Conservation (phyloP, 176 grass and related monocot genomes). For the Eremochloa ophiuroides region DNA sequence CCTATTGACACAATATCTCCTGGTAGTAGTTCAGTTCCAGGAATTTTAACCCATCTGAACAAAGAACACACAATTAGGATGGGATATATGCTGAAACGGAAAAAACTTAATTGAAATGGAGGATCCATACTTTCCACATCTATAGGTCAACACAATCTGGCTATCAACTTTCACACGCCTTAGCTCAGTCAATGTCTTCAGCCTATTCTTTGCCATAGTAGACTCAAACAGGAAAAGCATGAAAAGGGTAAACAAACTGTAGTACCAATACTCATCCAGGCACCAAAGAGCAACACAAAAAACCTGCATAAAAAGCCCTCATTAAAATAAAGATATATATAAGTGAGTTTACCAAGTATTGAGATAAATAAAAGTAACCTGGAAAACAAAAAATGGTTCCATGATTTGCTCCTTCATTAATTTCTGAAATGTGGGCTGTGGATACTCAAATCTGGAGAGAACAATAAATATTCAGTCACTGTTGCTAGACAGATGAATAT, state of each 20-base stretch:
- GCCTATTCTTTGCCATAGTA: conserved; percentile 95
- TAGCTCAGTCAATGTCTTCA: conserved; percentile 95
- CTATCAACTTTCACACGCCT: conserved; percentile 98
- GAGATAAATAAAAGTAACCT: conserved; percentile 52
- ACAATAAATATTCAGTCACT: conserved; percentile 22
- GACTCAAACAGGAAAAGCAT: conserved; percentile 99
- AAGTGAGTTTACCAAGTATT: conserved; percentile 2
- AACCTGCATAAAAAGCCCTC: conserved; percentile 55
- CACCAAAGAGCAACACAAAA: conserved; percentile 98
- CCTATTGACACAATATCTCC: conserved; percentile 97
- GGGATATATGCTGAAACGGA: conserved; percentile 15
- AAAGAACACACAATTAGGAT: conserved; percentile 25
- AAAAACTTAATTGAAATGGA: conserved; percentile 22
- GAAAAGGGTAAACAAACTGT: conserved; percentile 98
- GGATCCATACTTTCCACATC: conserved; percentile 79
- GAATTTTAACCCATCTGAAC: conserved; percentile 83
- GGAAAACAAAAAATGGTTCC: conserved; percentile 99
- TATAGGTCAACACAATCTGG: conserved; percentile 75
- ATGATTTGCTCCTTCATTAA: conserved; percentile 94
- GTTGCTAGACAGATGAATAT: background rate
- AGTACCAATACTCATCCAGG: conserved; percentile 99
- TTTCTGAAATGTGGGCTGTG: conserved; percentile 98
- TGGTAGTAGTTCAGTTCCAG: conserved; percentile 88
- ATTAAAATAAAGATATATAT: conserved; percentile 20
- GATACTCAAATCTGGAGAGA: conserved; percentile 91